Percentiles rank a stretch among this genome's conserved stretches.
Conservation (phyloP, 1,139 yeast genomes). For the Geotrichum candidum region DNA sequence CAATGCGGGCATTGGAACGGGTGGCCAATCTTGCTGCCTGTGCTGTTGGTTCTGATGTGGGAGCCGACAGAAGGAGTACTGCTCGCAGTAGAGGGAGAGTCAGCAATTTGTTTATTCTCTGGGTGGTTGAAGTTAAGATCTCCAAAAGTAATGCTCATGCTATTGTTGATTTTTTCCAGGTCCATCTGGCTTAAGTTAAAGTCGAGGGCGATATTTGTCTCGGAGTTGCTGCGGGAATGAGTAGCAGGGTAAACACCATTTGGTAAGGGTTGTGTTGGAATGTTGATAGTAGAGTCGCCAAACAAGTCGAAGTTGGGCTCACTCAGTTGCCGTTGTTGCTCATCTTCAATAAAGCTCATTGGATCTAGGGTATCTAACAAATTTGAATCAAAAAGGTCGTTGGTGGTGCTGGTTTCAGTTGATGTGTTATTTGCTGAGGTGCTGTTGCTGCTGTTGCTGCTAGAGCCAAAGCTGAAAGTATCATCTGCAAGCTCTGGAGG, state of each 20-base stretch:
- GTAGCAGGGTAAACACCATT: conserved; percentile 1
- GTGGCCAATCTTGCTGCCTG: neutral
- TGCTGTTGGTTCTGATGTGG: neutral
- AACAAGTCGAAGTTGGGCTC: neutral
- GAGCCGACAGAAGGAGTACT: neutral
- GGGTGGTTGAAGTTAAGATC: neutral
- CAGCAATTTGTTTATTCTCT: neutral
- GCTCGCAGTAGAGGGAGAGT: neutral
- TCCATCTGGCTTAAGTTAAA: neutral
- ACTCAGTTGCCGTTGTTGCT: neutral
- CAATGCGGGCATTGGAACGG: conserved; percentile 55
- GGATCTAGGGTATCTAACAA: neutral
- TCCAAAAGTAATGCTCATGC: neutral
- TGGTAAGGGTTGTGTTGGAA: neutral
- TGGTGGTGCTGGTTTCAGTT: neutral
- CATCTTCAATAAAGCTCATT: neutral
- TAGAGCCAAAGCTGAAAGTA: neutral
- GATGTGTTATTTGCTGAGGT: neutral
- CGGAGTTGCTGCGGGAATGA: neutral
- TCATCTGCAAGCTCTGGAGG: neutral
- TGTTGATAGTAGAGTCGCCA: neutral
- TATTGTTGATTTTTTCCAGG: neutral
- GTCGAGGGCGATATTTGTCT: neutral
- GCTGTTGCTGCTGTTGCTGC: neutral
- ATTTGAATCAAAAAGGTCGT: neutral